A percentile compares a stretch with the other conserved stretches of the same genome.
phyloP scores from a whole-genome alignment of 805 yeast species.

The Kodamaea laetipori region DNA sequence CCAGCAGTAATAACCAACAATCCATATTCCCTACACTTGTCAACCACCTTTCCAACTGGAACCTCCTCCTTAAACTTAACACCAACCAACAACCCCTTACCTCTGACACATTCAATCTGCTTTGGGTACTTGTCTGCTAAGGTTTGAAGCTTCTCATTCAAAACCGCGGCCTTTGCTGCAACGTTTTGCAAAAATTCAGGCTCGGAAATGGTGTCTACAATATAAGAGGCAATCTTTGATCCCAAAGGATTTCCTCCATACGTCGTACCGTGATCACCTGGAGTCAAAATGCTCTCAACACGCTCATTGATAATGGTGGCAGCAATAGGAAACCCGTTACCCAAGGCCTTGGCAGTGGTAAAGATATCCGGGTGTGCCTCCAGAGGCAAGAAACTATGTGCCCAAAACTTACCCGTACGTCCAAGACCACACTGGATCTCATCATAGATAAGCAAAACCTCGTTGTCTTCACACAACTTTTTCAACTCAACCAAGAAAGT shows the following conservation, averaged over 20 bases:
- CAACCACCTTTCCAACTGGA: conserved; percentile 65
- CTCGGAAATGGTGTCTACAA: conserved; percentile 66
- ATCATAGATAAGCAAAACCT: conserved; percentile 82
- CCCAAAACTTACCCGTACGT: conserved; percentile 91
- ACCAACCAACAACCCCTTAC: conserved; percentile 87
- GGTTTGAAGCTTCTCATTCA: conserved; percentile 51
- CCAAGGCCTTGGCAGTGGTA: conserved; percentile 94
- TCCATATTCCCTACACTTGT: conserved; percentile 75
- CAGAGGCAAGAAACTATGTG: conserved; percentile 71
- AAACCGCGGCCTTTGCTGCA: conserved; percentile 56
- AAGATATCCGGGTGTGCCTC: conserved; percentile 93
- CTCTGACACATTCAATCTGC: conserved; percentile 70
- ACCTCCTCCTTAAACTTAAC: conserved; percentile 60
- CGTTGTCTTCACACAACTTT: conserved; percentile 63
- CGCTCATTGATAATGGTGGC: conserved; percentile 86
- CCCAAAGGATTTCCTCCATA: conserved; percentile 97
- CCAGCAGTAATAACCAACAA: conserved; percentile 89
- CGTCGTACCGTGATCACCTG: conserved; percentile 98
- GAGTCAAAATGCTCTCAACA: conserved; percentile 69
- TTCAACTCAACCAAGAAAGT: conserved; percentile 70
- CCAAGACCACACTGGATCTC: conserved; percentile 98
- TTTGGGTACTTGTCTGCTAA: conserved; percentile 60
- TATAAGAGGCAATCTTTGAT: conserved; percentile 75
- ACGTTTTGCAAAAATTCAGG: conserved; percentile 63
- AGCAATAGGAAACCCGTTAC: conserved; percentile 95